Conservation (phyloP, 2,329 filamentous ascomycete genomes). For the Fusarium sacchari region DNA sequence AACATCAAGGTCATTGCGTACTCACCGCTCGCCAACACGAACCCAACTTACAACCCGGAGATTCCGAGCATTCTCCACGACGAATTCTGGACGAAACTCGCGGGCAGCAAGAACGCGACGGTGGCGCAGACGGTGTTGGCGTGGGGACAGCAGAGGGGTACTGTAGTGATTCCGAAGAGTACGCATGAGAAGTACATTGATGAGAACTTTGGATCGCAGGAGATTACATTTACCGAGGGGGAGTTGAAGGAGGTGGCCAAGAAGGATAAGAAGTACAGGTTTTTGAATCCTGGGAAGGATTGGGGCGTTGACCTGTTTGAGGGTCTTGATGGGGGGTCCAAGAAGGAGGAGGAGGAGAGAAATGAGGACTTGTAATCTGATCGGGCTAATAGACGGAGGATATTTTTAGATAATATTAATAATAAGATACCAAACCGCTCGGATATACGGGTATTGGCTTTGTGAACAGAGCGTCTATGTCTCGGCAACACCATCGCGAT, state of each 20-base stretch:
- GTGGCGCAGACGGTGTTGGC: slow-evolving; percentile 37
- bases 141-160: slow-evolving; percentile 37
- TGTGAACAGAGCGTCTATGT: neutral
- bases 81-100: slow-evolving; percentile 30
- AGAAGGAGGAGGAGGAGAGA: slow-evolving; percentile 10
- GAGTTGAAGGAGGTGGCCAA: slow-evolving; percentile 50
- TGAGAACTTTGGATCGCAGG: slow-evolving; percentile 31
- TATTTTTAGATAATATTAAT: neutral
- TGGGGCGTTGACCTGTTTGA: slow-evolving; percentile 55
- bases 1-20: slow-evolving; percentile 43
- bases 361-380: slow-evolving; percentile 24
- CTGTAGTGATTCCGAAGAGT: slow-evolving; percentile 36
- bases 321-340: slow-evolving; percentile 51
- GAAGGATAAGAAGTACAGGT: slow-evolving; percentile 46
- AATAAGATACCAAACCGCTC: neutral
- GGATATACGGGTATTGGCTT: neutral
- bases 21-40: slow-evolving; percentile 39
- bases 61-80: slow-evolving; percentile 32
- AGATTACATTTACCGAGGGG: slow-evolving; percentile 15
- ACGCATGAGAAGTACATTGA: slow-evolving; percentile 31
- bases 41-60: slow-evolving; percentile 33
- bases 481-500: too few relatives aligned
- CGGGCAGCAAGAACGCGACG: slow-evolving; percentile 32
- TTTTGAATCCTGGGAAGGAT: slow-evolving; percentile 50
- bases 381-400: neutral